Evolutionary conservation across 306 rosid species (phyloP).

Genomic region (Trifolium subterraneum): DNA sequence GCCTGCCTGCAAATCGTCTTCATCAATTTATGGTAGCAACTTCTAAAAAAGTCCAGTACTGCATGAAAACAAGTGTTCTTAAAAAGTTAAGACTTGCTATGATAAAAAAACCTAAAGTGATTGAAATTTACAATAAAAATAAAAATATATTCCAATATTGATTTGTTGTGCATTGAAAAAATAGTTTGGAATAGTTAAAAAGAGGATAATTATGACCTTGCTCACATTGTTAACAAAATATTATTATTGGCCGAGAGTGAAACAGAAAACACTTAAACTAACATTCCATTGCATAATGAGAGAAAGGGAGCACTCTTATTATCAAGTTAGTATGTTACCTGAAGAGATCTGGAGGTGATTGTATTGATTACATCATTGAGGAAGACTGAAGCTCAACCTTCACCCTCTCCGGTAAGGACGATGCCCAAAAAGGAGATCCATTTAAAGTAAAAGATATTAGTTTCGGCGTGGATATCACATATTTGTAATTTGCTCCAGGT

Average conservation of each 20-base stretch:
- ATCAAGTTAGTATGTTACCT: conserved; percentile 20
- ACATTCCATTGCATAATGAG: not conserved
- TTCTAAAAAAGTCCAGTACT: not conserved
- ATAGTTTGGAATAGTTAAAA: not conserved
- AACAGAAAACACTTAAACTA: not conserved
- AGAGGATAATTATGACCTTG: conserved; percentile 10
- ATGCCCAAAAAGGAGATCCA: conserved; percentile 4
- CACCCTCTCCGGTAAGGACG: not conserved
- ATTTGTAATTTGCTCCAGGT: not conserved
- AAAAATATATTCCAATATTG: not conserved
- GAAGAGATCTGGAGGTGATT: conserved; percentile 7
- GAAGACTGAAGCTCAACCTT: conserved; percentile 31
- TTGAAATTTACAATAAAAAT: not conserved
- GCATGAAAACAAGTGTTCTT: not conserved
- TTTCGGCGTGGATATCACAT: conserved; percentile 21
- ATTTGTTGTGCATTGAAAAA: not conserved
- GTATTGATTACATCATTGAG: not conserved
- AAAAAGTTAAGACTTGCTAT: not conserved
- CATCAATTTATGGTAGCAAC: not conserved
- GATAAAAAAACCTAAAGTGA: not conserved
- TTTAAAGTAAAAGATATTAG: conserved; percentile 23
- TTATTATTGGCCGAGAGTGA: not conserved
- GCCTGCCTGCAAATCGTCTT: not conserved
- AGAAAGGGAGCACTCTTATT: not conserved
- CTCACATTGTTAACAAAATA: conserved; percentile 7